These are phyloP conservation scores for Aspergillus fructus DNA, from an alignment of 2,329 filamentous ascomycete species.

Conservation along the genomic window DNA sequence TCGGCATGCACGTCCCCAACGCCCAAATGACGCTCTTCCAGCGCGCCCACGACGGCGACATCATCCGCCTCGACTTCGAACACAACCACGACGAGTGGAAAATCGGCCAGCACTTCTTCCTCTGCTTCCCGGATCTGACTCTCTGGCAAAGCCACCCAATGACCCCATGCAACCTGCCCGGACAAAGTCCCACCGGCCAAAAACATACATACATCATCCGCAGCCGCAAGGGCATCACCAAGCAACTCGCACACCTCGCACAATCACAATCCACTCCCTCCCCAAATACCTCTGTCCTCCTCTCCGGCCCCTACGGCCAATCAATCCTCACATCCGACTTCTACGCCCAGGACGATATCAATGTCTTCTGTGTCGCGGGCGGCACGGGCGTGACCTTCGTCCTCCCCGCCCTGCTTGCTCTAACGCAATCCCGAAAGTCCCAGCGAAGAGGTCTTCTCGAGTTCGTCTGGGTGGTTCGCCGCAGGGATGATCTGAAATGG, in stretches of 20 bases:
- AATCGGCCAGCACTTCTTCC: slow-evolving; percentile 69
- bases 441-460: slow-evolving; percentile 45
- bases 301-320: slow-evolving; percentile 65
- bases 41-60: slow-evolving; percentile 58
- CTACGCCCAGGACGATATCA: slow-evolving; percentile 39
- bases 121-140: slow-evolving; percentile 65
- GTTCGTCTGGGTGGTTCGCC: slow-evolving; percentile 65
- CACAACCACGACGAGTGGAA: slow-evolving; percentile 63
- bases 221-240: slow-evolving; percentile 45
- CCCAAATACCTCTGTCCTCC: slow-evolving; percentile 52
- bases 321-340: slow-evolving; percentile 44
- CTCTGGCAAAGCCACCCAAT: slow-evolving; percentile 75
- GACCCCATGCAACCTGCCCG: slow-evolving; percentile 60
- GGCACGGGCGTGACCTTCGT: slow-evolving; percentile 61
- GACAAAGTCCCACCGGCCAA: slow-evolving; percentile 24
- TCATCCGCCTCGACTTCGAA: slow-evolving; percentile 66
- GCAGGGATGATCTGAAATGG: slow-evolving; percentile 57
- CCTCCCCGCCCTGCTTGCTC: slow-evolving; percentile 47
- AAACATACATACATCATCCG: slow-evolving; percentile 44
- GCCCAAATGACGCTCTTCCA: slow-evolving; percentile 55
- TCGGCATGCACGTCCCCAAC: slow-evolving; percentile 55
- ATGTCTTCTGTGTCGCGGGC: slow-evolving; percentile 55
- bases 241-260: slow-evolving; percentile 24
- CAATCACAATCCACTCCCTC: neutral
- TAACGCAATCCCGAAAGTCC: slow-evolving; percentile 17